Evolutionary conservation across 2,329 filamentous ascomycete genomes (phyloP), one percentile per base, ranked within the genome.

Genomic region (Diaporthe vexans): DNA sequence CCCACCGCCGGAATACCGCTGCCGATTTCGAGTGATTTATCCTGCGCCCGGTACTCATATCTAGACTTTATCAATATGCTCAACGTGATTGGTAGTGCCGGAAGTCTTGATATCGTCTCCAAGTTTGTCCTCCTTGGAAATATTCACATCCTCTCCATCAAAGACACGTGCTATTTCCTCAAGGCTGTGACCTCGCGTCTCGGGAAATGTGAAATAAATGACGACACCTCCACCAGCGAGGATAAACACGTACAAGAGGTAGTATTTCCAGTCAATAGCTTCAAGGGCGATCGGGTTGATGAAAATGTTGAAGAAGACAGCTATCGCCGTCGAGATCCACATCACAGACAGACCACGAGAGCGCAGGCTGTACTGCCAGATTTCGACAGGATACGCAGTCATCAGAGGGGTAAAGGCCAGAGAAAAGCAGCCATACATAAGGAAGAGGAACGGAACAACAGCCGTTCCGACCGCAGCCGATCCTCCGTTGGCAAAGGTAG

Each of bases 291-390:
- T 70, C 17, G 76, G 75, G 56, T 78, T 78, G 40, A 73, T 73
- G 52, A 73, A 78, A 46, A 63, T 67, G 68, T 73, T 77, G 68
- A 76, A 78, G 40, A 76, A 48, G 21, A 67, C 71, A 19, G 76
- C 76, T 10, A 35, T 4, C 40, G 59, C 73, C 57, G 35, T 24
- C 3, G 63, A 43, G 7, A 75, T 61, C 73, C 52, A 65, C 46
- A 59, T 61, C 33, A 76, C 78, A 77, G 82, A 80, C 71, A 87
- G 80, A 63, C 86, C 86, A 80, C 87, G 87, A 74, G 85, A 84
- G 63, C 86, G 85, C 72, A 88, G 84, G 74, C 83, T 83, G 81
- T 85, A 88, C 6, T 86, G 86, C 73, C 87, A 78, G 75, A 88
- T 87, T 76, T 88, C 86, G 71, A 84, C 83, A 1, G 83, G 83